Conservation (phyloP, 164 flowering plant genomes). For the Nelumbo lutea region DNA sequence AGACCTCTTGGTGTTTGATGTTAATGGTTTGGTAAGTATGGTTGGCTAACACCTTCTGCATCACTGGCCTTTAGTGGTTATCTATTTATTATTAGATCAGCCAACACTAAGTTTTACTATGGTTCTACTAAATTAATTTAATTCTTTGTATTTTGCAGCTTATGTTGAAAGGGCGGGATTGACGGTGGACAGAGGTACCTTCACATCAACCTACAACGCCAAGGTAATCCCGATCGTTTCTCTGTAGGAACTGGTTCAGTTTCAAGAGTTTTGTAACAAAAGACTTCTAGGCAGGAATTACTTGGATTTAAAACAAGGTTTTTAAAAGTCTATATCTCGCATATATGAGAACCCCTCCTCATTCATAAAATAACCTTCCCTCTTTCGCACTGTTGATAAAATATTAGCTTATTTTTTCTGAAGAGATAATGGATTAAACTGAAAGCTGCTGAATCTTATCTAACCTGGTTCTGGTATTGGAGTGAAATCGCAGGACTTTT, state of each 20-base stretch:
- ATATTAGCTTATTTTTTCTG: background rate
- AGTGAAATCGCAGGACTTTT: constrained; percentile 61
- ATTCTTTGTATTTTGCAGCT: constrained; percentile 41
- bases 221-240: constrained; percentile 42
- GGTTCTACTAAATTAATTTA: background rate
- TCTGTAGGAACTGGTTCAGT: background rate
- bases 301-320: background rate
- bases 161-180: constrained; percentile 87
- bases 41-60: background rate
- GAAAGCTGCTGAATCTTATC: background rate
- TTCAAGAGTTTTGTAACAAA: background rate
- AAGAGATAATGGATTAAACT: background rate
- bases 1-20: constrained; percentile 85
- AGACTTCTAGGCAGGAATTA: background rate
- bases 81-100: background rate
- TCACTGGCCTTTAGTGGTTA: background rate
- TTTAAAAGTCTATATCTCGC: background rate
- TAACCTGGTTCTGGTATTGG: background rate
- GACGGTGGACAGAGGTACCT: constrained; percentile 63
- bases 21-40: constrained; percentile 84
- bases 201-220: constrained; percentile 58
- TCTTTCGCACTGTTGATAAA: background rate
- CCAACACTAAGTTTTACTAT: background rate
- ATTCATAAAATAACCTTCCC: background rate
- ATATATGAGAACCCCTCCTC: background rate